These are phyloP conservation scores for Vachellia pachyceras DNA, from an alignment of 306 rosid species.

Conservation along the genomic window DNA sequence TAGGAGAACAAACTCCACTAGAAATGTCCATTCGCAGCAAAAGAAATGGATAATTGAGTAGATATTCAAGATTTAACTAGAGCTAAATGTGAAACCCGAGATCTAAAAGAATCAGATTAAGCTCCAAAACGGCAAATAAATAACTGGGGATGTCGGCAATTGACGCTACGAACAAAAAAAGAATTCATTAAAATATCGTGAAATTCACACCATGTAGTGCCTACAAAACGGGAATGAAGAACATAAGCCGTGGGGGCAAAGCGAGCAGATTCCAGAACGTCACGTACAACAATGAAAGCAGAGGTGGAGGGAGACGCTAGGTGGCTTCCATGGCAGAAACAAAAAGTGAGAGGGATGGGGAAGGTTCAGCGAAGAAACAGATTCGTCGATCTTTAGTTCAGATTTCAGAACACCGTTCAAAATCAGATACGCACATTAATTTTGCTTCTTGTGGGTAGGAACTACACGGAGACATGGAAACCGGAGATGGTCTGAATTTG, in stretches of 20 bases:
- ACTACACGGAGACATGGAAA: too few species aligned
- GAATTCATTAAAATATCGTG: conserved; percentile 33
- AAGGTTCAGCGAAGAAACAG: not conserved
- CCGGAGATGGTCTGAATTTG: too few species aligned
- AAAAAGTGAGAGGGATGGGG: not conserved
- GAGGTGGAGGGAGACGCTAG: not conserved
- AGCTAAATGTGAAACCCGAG: conserved; percentile 20
- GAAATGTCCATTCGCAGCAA: conserved; percentile 59
- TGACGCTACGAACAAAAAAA: not conserved
- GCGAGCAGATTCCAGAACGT: conserved; percentile 6
- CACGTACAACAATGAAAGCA: not conserved
- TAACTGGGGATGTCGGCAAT: conserved; percentile 21
- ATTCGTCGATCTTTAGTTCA: not conserved
- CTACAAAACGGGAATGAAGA: conserved; percentile 25
- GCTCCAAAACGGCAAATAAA: conserved; percentile 29
- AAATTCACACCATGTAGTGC: conserved; percentile 41
- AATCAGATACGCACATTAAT: not conserved
- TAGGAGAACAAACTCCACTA: conserved; percentile 54
- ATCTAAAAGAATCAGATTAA: conserved; percentile 44
- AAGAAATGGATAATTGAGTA: conserved; percentile 22
- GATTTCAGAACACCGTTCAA: not conserved
- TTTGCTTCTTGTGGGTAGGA: not conserved
- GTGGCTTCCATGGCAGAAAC: conserved; percentile 4
- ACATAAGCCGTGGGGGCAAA: not conserved
- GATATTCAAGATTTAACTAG: conserved; percentile 14